Evolutionary conservation across 78 protist species (phyloP).

Genomic region (Chrysochromulina parva): DNA sequence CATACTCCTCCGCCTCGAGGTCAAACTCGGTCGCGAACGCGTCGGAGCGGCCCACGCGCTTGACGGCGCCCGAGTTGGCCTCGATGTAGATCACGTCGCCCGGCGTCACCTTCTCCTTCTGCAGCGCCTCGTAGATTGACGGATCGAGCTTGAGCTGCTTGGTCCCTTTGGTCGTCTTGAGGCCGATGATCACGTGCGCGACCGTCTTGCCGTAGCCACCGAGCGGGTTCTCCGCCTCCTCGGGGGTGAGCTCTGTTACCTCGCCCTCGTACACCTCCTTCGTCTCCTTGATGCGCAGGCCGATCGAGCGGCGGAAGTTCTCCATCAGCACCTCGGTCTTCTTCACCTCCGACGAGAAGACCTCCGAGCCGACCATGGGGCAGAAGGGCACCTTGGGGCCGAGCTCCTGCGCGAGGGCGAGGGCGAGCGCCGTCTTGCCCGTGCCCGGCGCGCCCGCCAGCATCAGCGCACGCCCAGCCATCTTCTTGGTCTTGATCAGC

Average conservation of each 20-base stretch:
- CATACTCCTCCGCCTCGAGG: conserved; percentile 97
- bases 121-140: conserved; percentile 86
- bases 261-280: conserved; percentile 99
- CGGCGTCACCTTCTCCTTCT: conserved; percentile 38
- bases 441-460: conserved; percentile 98
- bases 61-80: conserved; percentile 56
- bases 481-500: conserved; percentile 92
- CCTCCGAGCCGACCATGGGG: conserved; percentile 98
- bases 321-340: conserved; percentile 99
- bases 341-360: conserved; percentile 89
- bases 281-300: conserved; percentile 96
- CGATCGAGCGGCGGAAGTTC: conserved; percentile 98
- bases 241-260: conserved; percentile 96
- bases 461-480: conserved; percentile 99
- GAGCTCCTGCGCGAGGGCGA: conserved; percentile 95
- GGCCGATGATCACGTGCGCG: conserved; percentile 89
- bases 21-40: conserved; percentile 90
- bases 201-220: conserved; percentile 83
- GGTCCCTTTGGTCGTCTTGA: conserved; percentile 84
- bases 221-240: conserved; percentile 93
- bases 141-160: conserved; percentile 97
- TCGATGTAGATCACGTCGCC: conserved; percentile 58
- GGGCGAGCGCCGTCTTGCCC: conserved; percentile 97
- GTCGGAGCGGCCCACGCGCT: conserved; percentile 95
- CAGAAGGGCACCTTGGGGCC: conserved; percentile 99